Evolutionary conservation across 805 yeast genomes (phyloP), one percentile per base, ranked within the genome.

Genomic region (Lachancea quebecensis): DNA sequence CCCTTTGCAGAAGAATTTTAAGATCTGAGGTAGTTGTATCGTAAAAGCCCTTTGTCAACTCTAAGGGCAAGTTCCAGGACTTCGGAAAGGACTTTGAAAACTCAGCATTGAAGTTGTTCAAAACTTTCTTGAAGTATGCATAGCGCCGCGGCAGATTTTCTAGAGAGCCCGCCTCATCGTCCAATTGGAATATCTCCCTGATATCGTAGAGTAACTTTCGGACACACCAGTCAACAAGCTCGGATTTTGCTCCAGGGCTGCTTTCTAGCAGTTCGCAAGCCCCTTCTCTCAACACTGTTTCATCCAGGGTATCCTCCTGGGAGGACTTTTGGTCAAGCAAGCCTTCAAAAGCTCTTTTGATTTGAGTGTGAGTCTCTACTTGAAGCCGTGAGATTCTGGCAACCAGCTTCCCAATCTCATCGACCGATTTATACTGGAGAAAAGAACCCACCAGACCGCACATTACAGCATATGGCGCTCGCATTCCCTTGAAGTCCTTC

Each of bases 111-210:
- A 81, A 78, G 33, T 73, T 71, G 43, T 73, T 74, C 48, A 91
- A 66, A 1, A 86, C 74, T 52, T 85, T 81, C 52, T 82, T 81
- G 65, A 87, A 85, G 61, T 84, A 91, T 29, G 89, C 76, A 61
- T 79, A 93, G 40, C 99, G 70, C 53, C 97, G 70, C 28, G 79
- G 74, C 42, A 93, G 66, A 63, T 93, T 93, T 48, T 93, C 99
- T 48, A 93, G 67, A 4, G 95, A 83, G 1, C 97, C 97, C 0
- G 99, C 99, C 65, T 93, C 99, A 55, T 89, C 97, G 11, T 79
- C 73, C 9, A 81, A 72, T 44, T 79, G 75, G 66, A 93, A 93
- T 10, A 93, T 87, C 17, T 78, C 68, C 31, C 74, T 74, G 37
- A 91, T 79, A 56, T 91, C 98, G 55, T 75, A 76, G 43, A 93